Conservation (phyloP, 192 early-diverging fungal genomes). For the Mortierella alpina region DNA sequence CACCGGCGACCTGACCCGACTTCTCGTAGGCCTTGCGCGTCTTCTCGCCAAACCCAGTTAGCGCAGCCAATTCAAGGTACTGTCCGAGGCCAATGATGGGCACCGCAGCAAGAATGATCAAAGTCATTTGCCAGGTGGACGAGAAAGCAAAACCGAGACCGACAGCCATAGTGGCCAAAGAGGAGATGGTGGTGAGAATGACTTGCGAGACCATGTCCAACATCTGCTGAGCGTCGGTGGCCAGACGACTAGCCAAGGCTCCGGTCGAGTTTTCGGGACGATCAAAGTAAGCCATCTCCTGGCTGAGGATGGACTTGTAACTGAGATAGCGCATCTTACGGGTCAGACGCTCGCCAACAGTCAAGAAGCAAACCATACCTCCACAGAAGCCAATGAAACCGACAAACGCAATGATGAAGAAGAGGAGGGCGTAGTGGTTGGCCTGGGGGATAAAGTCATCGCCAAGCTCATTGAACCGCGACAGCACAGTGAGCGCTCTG, state of each 20-base stretch:
- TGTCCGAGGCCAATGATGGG: conserved; percentile 69
- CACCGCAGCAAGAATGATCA: conserved; percentile 74
- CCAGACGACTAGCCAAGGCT: conserved; percentile 81
- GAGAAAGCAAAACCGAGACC: conserved; percentile 74
- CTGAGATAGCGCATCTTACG: conserved; percentile 69
- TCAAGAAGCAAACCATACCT: conserved; percentile 60
- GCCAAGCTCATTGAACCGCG: conserved; percentile 44
- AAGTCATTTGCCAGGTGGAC: conserved; percentile 83
- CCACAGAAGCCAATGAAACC: conserved; percentile 38
- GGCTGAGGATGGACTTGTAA: conserved; percentile 80
- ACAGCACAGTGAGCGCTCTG: conserved; percentile 43
- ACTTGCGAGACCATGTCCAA: conserved; percentile 59
- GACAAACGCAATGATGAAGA: conserved; percentile 43
- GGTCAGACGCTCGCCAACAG: conserved; percentile 59
- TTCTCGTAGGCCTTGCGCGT: conserved; percentile 81
- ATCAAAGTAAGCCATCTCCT: conserved; percentile 92
- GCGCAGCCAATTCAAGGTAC: conserved; percentile 61
- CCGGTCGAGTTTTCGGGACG: conserved; percentile 77
- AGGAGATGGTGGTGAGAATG: conserved; percentile 61
- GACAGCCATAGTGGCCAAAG: conserved; percentile 44
- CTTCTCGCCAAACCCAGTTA: conserved; percentile 70
- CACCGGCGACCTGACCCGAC: conserved; percentile 84
- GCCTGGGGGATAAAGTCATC: conserved; percentile 24
- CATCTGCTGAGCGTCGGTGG: conserved; percentile 76
- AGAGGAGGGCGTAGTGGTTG: conserved; percentile 46